Evolutionary conservation across 2,329 filamentous ascomycete genomes (phyloP).

Genomic region (Xylaria multiplex): DNA sequence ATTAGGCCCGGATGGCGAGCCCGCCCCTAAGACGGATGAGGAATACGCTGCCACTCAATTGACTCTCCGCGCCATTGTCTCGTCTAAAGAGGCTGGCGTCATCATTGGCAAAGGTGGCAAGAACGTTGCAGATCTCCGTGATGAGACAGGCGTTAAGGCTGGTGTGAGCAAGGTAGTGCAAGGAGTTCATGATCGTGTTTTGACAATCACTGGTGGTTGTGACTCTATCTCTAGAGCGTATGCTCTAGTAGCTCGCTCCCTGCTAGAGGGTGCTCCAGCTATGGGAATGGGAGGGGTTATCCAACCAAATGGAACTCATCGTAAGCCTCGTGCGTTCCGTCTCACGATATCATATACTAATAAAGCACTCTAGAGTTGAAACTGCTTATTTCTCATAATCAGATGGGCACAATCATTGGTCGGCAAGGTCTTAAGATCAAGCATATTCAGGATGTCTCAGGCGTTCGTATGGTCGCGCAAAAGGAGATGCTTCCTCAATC

Average conservation of each 20-base stretch:
- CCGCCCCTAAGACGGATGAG: conserved; percentile 90
- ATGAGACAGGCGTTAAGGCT: conserved; percentile 97
- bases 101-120: conserved; percentile 99
- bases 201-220: conserved; percentile 92
- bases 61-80: conserved; percentile 96
- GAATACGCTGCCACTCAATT: conserved; percentile 94
- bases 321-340: conserved; percentile 65
- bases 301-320: conserved; percentile 88
- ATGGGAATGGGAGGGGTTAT: conserved; percentile 96
- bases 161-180: conserved; percentile 99
- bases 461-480: conserved; percentile 98
- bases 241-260: conserved; percentile 87
- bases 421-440: conserved; percentile 98
- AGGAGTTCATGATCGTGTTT: conserved; percentile 94
- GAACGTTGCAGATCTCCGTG: conserved; percentile 95
- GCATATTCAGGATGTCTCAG: conserved; percentile 96
- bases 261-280: conserved; percentile 91
- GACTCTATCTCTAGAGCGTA: conserved; percentile 92
- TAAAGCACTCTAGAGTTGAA: conserved; percentile 77
- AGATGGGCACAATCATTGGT: conserved; percentile 99
- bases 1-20: conserved; percentile 78
- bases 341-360: conserved; percentile 32
- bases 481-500: conserved; percentile 99
- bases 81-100: conserved; percentile 97
- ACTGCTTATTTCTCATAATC: conserved; percentile 98